Percentiles rank a stretch among this genome's conserved stretches.
phyloP scores from a whole-genome alignment of 1,284 basidiomycete species.

The Marasmius tenuissimus region DNA sequence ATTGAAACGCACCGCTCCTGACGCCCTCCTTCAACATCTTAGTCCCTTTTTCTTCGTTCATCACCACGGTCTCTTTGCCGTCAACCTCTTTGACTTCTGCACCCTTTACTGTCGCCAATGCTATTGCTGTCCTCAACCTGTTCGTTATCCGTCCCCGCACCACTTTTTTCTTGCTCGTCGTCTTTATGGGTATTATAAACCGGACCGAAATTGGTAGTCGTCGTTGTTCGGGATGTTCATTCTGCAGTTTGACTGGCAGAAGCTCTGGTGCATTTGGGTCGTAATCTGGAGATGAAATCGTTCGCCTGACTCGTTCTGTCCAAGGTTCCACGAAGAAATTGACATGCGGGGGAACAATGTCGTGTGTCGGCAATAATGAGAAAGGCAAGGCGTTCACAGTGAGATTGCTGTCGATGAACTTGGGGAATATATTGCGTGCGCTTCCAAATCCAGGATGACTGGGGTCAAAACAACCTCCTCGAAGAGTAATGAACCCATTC shows the following conservation, averaged over 20 bases:
- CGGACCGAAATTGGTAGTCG: slow-evolving; percentile 10
- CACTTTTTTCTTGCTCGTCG: slow-evolving; percentile 13
- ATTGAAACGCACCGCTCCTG: slow-evolving; percentile 5
- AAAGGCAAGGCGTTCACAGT: slow-evolving; percentile 5
- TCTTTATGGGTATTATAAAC: slow-evolving; percentile 6
- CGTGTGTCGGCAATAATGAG: slow-evolving; percentile 4
- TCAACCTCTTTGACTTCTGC: slow-evolving; percentile 6
- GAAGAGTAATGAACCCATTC: neutral
- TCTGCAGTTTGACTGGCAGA: neutral
- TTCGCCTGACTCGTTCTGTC: slow-evolving; percentile 10
- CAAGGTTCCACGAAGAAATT: slow-evolving; percentile 8
- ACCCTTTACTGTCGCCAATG: slow-evolving; percentile 3
- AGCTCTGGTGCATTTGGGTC: neutral
- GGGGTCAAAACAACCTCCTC: slow-evolving; percentile 5
- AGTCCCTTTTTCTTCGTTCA: slow-evolving; percentile 1
- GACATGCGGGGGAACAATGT: slow-evolving; percentile 1
- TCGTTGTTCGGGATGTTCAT: slow-evolving; percentile 3
- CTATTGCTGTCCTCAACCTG: slow-evolving; percentile 10
- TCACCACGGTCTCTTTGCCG: slow-evolving; percentile 6
- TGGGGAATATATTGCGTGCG: slow-evolving; percentile 1
- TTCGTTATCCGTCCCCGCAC: slow-evolving; percentile 10
- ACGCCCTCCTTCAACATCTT: neutral
- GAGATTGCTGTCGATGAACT: neutral
- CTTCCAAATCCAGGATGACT: slow-evolving; percentile 7
- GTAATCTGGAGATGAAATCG: neutral